Base-by-base conservation (phyloP, 768 basidiomycete species). In the Hortiboletus campestris region DNA sequence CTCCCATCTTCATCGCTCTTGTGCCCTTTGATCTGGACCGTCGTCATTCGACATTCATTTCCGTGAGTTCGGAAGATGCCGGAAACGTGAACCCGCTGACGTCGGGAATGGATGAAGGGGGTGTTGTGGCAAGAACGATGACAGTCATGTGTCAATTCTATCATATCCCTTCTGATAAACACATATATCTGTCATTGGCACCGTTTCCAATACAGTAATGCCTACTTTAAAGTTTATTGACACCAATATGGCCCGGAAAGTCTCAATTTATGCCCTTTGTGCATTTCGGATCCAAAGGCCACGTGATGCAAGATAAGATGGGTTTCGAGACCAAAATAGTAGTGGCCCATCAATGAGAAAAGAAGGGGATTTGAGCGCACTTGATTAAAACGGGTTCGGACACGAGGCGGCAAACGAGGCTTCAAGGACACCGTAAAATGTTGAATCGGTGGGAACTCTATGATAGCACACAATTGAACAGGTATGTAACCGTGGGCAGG, bases 381-480 rank as follows among this genome's bases (percentile, higher is more conserved):
- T 25, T 25, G 6, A 39, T 43, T 50, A 12, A 9, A 38, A 6
- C 13, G 38, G 28, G 40, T 31, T 29, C 13, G 32, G 20, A 41
- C 52, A 62, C 19, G 52, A 47, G 60, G 57, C 44, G 11, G 44
- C 36, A 46, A 64, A 64, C 48, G 63, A 60, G 55, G 63, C 55
- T 32, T 34, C 20, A 7, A 51, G 46, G 38, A 40, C 63, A 58
- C 59, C 41, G 29, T 41, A 60, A 49, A 12, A n/a, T 46, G 22
- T 17, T 22, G 28, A 22, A 12, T 13, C 34, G 56, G 48, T 51
- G 46, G 34, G 34, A 40, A 31, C 41, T 38, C 32, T 1, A 19
- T n/a, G 25, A 36, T 16, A 41, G 35, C n/a, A 36, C 34, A 53
- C 42, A 45, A 49, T 25, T 25, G 25, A 25, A 6, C 42, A 35